Base-by-base conservation (phyloP, 31 red algal species). In the Asparagopsis taxiformis region DNA sequence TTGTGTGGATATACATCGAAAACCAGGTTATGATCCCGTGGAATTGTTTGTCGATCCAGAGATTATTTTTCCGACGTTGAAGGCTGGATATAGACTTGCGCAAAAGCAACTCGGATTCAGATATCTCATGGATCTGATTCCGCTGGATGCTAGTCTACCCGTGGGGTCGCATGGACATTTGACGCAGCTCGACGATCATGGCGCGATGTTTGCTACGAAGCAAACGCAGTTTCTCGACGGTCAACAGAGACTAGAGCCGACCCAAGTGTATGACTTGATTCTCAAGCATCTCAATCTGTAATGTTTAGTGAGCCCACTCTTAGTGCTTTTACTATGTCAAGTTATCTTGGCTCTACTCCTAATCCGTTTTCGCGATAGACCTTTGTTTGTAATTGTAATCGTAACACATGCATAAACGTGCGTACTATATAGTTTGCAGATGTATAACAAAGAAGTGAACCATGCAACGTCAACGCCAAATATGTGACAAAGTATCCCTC, bases 21-120 rank as follows among this genome's bases (percentile, higher is more conserved):
- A 92, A 41, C 88, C 88, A 33, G 88, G 88, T 16, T 92, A 78
- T 36, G 88, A 92, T 48, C 88, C 88, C 2, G 80, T 85, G 2
- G 88, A 92, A 62, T 54, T 92, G 17, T 92, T 92, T 29, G 29
- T 92, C 19, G 86, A 90, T 49, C 86, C 86, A 22, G 59, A 61
- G 10, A 60, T 90, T 66, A 57, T 41, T 3, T 81, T 90, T 54
- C 75, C 86, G 3, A 68, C 22, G 59, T 31, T 61, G 37, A 66
- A 68, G 16, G 76, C 70, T 3, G 75, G 48, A 3, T 81, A 39
- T n/a, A 63, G 86, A 16, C 11, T 90, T 1, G 48, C 68, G 25
- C 75, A 81, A 37, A 80, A 80, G 43, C 23, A 41, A 2, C 31
- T 90, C 16, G 86, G 86, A 25, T 81, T 90, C 61, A 66, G 86